These are phyloP conservation scores for Naganishia sp. DNA, from an alignment of 1,284 basidiomycete genomes.

Conservation along the genomic window DNA sequence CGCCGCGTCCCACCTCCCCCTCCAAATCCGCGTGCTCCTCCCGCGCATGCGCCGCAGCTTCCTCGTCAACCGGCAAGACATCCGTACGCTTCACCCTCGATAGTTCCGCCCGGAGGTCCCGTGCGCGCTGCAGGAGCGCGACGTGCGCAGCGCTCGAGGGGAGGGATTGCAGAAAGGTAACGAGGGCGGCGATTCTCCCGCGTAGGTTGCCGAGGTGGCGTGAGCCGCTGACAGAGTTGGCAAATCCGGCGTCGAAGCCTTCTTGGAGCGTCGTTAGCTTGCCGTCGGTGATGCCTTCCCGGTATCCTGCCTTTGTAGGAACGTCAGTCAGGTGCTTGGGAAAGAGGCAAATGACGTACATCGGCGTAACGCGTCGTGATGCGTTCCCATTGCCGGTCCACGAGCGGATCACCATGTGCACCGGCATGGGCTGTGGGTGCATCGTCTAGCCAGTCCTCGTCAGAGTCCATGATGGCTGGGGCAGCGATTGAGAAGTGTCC, in stretches of 20 bases:
- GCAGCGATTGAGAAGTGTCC: neutral
- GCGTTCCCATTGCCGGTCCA: conserved; percentile 48
- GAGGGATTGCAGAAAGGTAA: conserved; percentile 42
- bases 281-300: conserved; percentile 60
- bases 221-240: conserved; percentile 53
- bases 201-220: conserved; percentile 55
- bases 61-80: conserved; percentile 47
- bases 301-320: conserved; percentile 56
- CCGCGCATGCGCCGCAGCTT: conserved; percentile 48
- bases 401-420: conserved; percentile 44
- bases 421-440: conserved; percentile 35
- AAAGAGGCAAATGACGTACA: conserved; percentile 39
- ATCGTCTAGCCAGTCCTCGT: conserved; percentile 50
- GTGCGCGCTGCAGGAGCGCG: conserved; percentile 67
- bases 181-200: conserved; percentile 54
- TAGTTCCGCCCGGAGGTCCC: conserved; percentile 58
- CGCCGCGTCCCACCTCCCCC: conserved; percentile 47
- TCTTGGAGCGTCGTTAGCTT: conserved; percentile 58
- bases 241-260: conserved; percentile 59
- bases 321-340: neutral
- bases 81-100: conserved; percentile 41
- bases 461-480: conserved; percentile 28
- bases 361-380: conserved; percentile 50
- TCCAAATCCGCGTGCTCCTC: conserved; percentile 40
- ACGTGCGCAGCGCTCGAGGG: conserved; percentile 53